A percentile compares a stretch with the other conserved stretches of the same genome.
Conservation (phyloP, 192 early-diverging fungal genomes). For the Coemansia guatemalensis region DNA sequence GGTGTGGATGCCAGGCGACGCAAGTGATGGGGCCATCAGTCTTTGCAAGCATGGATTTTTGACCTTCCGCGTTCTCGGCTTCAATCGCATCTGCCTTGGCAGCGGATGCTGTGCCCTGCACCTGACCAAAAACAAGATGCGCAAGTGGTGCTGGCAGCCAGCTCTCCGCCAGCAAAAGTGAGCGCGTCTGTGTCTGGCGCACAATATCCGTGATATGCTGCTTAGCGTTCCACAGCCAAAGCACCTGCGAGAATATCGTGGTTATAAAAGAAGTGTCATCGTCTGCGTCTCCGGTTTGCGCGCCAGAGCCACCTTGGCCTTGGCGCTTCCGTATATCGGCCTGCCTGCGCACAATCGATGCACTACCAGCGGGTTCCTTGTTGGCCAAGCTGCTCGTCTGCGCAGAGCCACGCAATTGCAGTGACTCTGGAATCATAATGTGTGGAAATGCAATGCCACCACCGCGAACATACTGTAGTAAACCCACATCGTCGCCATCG, state of each 20-base stretch:
- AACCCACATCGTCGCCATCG: slow-evolving; percentile 28
- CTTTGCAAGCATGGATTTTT: slow-evolving; percentile 37
- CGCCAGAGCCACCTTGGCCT: no score
- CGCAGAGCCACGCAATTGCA: slow-evolving; percentile 23
- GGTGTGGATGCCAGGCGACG: slow-evolving; percentile 77
- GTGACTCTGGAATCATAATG: slow-evolving; percentile 51
- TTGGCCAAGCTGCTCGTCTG: background rate
- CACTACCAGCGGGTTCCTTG: background rate
- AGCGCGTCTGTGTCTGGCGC: slow-evolving; percentile 2
- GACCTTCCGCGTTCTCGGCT: slow-evolving; percentile 21
- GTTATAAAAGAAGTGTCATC: slow-evolving; percentile 10
- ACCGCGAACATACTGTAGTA: slow-evolving; percentile 43
- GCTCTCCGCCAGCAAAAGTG: slow-evolving; percentile 28
- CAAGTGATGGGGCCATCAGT: slow-evolving; percentile 52
- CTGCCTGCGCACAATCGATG: slow-evolving; percentile 11
- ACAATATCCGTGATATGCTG: slow-evolving; percentile 19
- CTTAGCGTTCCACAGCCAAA: slow-evolving; percentile 49
- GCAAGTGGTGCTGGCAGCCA: slow-evolving; percentile 36
- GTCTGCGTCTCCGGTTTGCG: background rate
- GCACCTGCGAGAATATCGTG: slow-evolving; percentile 6
- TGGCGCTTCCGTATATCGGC: no score
- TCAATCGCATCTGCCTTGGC: slow-evolving; percentile 25
- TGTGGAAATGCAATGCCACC: slow-evolving; percentile 54
- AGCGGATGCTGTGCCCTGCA: slow-evolving; percentile 27
- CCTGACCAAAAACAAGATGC: slow-evolving; percentile 21